phyloP scores from a whole-genome alignment of 2,329 filamentous ascomycete species.

The Chrysosporium keratinophilum region DNA sequence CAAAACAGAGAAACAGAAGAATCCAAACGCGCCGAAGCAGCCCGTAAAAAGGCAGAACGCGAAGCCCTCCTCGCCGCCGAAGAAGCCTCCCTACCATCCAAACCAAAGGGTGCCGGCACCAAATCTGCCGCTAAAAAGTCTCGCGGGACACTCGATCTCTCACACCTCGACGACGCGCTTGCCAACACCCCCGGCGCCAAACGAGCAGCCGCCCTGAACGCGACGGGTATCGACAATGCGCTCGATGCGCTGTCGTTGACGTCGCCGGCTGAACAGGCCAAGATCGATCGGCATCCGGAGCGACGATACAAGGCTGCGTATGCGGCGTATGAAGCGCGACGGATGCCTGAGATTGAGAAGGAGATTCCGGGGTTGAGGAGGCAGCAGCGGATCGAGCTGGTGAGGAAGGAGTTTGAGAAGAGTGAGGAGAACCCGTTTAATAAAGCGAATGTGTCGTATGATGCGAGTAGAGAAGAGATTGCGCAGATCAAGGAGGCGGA shows the following conservation, averaged over 20 bases:
- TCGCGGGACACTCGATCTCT: conserved; percentile 59
- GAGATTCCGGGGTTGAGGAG: conserved; percentile 71
- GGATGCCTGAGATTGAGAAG: conserved; percentile 73
- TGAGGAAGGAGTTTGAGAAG: conserved; percentile 89
- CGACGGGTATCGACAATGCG: conserved; percentile 84
- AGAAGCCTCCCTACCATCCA: conserved; percentile 55
- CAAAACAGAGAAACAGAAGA: conserved; percentile 71
- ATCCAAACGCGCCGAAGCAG: conserved; percentile 69
- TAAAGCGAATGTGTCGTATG: conserved; percentile 64
- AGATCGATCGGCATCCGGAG: conserved; percentile 84
- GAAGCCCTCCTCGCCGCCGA: conserved; percentile 75
- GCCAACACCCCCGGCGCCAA: conserved; percentile 30
- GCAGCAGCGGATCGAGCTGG: conserved; percentile 73
- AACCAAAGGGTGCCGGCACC: conserved; percentile 47
- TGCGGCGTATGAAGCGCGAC: conserved; percentile 66
- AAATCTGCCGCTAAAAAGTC: conserved; percentile 45
- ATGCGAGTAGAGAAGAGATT: conserved; percentile 69
- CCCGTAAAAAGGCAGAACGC: conserved; percentile 83
- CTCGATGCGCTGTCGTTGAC: conserved; percentile 73
- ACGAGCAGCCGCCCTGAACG: conserved; percentile 56
- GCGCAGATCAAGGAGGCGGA: conserved; percentile 55
- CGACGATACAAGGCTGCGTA: conserved; percentile 78
- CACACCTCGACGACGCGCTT: conserved; percentile 57
- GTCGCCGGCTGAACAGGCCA: conserved; percentile 46
- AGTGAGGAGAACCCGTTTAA: conserved; percentile 93